These are phyloP conservation scores for Phytophthora sansomeana DNA, from an alignment of 352 stramenopile genomes.

Conservation along the genomic window DNA sequence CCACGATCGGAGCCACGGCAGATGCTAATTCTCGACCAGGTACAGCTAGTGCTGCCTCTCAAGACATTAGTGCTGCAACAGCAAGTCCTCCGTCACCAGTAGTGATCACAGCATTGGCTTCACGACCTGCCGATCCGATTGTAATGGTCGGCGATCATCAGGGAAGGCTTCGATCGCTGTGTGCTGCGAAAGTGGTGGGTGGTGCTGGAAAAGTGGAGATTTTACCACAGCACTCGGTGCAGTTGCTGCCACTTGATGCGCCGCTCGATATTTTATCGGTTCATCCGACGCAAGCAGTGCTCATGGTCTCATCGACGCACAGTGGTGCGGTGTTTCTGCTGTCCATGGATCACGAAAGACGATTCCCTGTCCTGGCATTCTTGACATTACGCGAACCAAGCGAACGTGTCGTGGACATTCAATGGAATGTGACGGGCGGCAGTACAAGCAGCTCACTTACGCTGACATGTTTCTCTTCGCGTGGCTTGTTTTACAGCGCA, in stretches of 20 bases:
- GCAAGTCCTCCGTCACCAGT: conserved; percentile 17
- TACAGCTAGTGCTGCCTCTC: conserved; percentile 11
- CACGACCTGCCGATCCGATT: conserved; percentile 59
- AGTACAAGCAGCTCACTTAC: conserved; percentile 48
- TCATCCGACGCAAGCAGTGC: conserved; percentile 64
- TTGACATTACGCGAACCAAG: conserved; percentile 44
- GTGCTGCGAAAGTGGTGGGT: conserved; percentile 59
- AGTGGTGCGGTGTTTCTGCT: conserved; percentile 58
- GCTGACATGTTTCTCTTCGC: conserved; percentile 64
- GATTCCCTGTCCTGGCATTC: conserved; percentile 71
- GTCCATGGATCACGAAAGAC: conserved; percentile 74
- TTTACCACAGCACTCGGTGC: conserved; percentile 67
- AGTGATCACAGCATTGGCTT: conserved; percentile 57
- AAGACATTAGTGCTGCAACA: conserved; percentile 1
- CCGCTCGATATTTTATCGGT: conserved; percentile 67
- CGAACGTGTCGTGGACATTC: conserved; percentile 64
- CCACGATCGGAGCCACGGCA: conserved; percentile 4
- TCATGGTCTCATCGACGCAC: conserved; percentile 62
- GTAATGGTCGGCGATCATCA: conserved; percentile 67
- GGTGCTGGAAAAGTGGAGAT: conserved; percentile 57
- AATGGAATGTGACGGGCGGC: conserved; percentile 52
- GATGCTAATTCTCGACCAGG: conserved; percentile 22
- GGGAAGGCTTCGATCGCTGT: conserved; percentile 66
- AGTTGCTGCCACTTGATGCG: conserved; percentile 40
- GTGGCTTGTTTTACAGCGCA: conserved; percentile 57